These are phyloP conservation scores for Trichoderma sp. DNA, from an alignment of 2,329 filamentous ascomycete species.

Conservation along the genomic window DNA sequence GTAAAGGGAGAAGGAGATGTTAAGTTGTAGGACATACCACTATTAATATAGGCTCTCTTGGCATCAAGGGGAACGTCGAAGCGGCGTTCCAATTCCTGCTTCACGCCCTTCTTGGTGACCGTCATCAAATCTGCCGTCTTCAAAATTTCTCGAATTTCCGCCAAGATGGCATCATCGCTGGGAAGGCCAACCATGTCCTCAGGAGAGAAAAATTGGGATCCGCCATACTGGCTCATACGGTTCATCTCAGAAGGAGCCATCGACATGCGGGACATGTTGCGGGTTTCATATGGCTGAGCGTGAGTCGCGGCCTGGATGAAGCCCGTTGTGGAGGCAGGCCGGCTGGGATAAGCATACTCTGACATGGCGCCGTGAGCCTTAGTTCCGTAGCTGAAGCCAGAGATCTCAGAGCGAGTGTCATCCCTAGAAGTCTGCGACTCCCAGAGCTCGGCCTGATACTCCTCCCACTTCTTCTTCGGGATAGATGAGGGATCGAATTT, in stretches of 20 bases:
- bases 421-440: constrained; percentile 83
- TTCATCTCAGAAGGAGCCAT: constrained; percentile 72
- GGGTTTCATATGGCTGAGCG: constrained; percentile 51
- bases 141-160: constrained; percentile 93
- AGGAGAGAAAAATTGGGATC: constrained; percentile 58
- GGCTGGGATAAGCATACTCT: constrained; percentile 66
- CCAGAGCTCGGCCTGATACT: constrained; percentile 98
- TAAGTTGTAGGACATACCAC: constrained; percentile 60
- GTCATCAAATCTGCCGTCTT: constrained; percentile 92
- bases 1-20: neutral
- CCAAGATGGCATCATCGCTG: constrained; percentile 82
- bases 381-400: constrained; percentile 92
- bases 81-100: constrained; percentile 84
- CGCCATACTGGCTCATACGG: constrained; percentile 60
- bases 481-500: constrained; percentile 94
- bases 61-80: constrained; percentile 84
- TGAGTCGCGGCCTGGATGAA: constrained; percentile 44
- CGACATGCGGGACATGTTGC: constrained; percentile 68
- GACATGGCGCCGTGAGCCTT: constrained; percentile 66
- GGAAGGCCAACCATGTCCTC: constrained; percentile 74
- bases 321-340: constrained; percentile 55
- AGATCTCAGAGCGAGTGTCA: constrained; percentile 81
- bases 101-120: constrained; percentile 98
- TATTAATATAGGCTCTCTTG: constrained; percentile 91
- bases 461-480: constrained; percentile 98